phyloP scores from a whole-genome alignment of 768 basidiomycete species.

The Lactarius indigo region DNA sequence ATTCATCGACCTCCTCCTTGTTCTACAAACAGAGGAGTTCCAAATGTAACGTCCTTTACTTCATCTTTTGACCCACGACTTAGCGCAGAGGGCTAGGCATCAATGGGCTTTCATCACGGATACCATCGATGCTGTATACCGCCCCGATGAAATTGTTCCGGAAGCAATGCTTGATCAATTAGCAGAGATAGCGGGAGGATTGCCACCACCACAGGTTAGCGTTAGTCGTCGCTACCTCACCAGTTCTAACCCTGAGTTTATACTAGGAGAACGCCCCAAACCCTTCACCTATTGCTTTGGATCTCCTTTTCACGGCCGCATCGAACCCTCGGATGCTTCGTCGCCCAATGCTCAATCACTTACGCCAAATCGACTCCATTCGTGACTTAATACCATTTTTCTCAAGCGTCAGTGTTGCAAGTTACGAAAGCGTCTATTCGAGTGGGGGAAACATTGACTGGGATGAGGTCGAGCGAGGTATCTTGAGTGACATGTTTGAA shows the following conservation, averaged over 20 bases:
- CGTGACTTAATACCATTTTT: slow-evolving; percentile 89
- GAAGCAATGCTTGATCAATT: slow-evolving; percentile 90
- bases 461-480: slow-evolving; percentile 77
- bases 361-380: slow-evolving; percentile 79
- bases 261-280: slow-evolving; percentile 9
- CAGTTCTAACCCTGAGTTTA: background rate
- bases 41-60: slow-evolving; percentile 64
- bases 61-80: background rate
- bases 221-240: background rate
- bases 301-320: slow-evolving; percentile 24
- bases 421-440: slow-evolving; percentile 88
- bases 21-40: slow-evolving; percentile 94
- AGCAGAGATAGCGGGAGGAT: slow-evolving; percentile 72
- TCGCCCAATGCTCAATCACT: slow-evolving; percentile 62
- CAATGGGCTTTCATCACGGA: slow-evolving; percentile 99
- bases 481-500: slow-evolving; percentile 91
- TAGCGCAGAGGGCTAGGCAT: slow-evolving; percentile 47
- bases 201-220: slow-evolving; percentile 46
- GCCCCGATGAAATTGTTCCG: slow-evolving; percentile 77
- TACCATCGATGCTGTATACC: slow-evolving; percentile 92
- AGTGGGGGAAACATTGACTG: slow-evolving; percentile 82
- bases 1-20: slow-evolving; percentile 88
- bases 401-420: slow-evolving; percentile 79
- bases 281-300: background rate
- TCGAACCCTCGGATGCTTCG: slow-evolving; percentile 53